Evolutionary conservation across 2,329 filamentous ascomycete genomes (phyloP).

Genomic region (Neonectria faginata): DNA sequence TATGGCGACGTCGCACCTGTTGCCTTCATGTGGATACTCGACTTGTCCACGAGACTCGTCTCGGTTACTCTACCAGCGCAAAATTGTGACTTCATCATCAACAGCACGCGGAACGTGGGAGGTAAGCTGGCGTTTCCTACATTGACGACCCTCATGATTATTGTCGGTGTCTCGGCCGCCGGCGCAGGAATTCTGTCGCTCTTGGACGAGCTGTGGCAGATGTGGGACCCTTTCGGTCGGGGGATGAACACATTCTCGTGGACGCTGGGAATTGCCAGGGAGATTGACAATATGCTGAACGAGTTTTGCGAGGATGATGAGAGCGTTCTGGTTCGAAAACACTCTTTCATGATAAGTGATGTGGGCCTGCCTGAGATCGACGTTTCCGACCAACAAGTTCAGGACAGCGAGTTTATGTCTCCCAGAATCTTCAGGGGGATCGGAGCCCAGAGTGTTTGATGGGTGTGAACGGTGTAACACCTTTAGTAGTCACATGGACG

Average conservation of each 20-base stretch:
- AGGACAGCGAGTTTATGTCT: not conserved
- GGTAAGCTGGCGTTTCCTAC: conserved; percentile 11
- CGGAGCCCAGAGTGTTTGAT: not conserved
- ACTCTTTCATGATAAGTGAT: conserved; percentile 5
- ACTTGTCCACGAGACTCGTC: conserved; percentile 26
- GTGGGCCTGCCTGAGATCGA: not conserved
- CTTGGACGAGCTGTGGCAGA: conserved; percentile 39
- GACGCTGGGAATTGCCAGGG: conserved; percentile 45
- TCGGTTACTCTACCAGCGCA: conserved; percentile 32
- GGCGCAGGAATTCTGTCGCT: conserved; percentile 34
- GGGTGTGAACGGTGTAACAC: not conserved
- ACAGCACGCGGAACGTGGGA: conserved; percentile 1
- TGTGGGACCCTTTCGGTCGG: conserved; percentile 44
- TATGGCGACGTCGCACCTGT: conserved; percentile 35
- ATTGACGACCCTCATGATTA: conserved; percentile 4
- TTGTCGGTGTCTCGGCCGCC: conserved; percentile 22
- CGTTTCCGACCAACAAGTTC: not conserved
- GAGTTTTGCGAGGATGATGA: conserved; percentile 43
- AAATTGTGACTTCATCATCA: conserved; percentile 35
- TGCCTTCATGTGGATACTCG: conserved; percentile 33
- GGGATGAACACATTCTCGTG: conserved; percentile 42
- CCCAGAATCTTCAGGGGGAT: not conserved
- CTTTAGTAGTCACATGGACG: not conserved
- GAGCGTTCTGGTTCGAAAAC: conserved; percentile 5
- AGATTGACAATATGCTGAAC: conserved; percentile 46